Evolutionary conservation across 2,329 filamentous ascomycete species (phyloP).

Genomic region (Penicillium verrucosum): DNA sequence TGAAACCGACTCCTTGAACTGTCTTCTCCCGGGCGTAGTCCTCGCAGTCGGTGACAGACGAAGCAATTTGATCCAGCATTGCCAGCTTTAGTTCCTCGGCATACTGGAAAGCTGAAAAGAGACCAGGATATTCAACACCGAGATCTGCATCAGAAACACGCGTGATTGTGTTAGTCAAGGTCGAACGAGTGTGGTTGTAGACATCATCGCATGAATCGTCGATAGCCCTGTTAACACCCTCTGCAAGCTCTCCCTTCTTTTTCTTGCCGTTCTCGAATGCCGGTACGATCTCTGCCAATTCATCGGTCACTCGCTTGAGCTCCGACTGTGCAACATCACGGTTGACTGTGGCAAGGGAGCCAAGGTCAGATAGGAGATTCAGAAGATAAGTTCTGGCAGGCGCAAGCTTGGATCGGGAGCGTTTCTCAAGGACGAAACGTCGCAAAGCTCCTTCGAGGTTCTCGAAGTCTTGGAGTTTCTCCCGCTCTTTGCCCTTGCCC

Average conservation of each 20-base stretch:
- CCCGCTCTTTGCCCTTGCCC: constrained; percentile 83
- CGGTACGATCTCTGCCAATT: constrained; percentile 79
- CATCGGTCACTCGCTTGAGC: constrained; percentile 74
- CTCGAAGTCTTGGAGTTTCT: constrained; percentile 86
- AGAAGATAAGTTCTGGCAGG: constrained; percentile 93
- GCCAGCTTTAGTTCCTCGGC: constrained; percentile 89
- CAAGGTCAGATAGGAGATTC: constrained; percentile 85
- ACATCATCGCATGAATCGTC: constrained; percentile 82
- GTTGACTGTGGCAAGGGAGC: constrained; percentile 80
- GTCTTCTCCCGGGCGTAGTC: constrained; percentile 78
- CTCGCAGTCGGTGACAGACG: constrained; percentile 75
- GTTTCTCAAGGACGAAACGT: constrained; percentile 92
- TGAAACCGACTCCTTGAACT: constrained; percentile 74
- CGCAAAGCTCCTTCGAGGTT: constrained; percentile 83
- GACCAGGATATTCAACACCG: constrained; percentile 79
- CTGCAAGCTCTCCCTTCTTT: constrained; percentile 73
- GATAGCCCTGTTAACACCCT: constrained; percentile 75
- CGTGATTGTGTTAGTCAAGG: constrained; percentile 70
- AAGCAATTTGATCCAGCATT: constrained; percentile 83
- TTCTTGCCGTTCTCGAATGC: constrained; percentile 79
- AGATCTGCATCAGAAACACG: constrained; percentile 74
- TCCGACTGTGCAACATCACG: constrained; percentile 81
- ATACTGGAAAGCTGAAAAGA: constrained; percentile 83
- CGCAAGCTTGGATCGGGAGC: constrained; percentile 89
- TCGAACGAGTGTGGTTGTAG: constrained; percentile 76